Percentiles rank a stretch among this genome's conserved stretches.
Evolutionary conservation across 768 basidiomycete species (phyloP).

Genomic region (Mycena haematopus): DNA sequence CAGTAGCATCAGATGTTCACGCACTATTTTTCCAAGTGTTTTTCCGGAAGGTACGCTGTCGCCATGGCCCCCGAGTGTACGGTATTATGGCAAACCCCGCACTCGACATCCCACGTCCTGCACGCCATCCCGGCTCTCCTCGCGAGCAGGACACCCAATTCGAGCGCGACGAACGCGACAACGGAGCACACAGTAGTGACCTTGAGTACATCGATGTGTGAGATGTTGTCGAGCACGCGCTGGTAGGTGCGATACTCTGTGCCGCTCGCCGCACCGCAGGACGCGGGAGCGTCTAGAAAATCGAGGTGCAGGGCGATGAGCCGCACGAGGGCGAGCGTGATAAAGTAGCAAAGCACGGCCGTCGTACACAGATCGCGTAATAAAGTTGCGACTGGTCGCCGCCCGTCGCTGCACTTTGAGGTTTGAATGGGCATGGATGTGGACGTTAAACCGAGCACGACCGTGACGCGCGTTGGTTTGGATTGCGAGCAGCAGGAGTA

Average conservation of each 20-base stretch:
- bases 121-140: not conserved
- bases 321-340: slow-evolving; percentile 22
- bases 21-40: slow-evolving; percentile 13
- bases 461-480: not conserved
- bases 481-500: not conserved
- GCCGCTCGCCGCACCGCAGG: not conserved
- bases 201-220: slow-evolving; percentile 8
- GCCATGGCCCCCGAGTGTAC: not conserved
- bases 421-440: not conserved
- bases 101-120: slow-evolving; percentile 1
- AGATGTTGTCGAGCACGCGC: not conserved
- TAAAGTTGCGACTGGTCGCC: not conserved
- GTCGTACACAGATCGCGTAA: slow-evolving; percentile 16
- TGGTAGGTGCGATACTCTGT: not conserved
- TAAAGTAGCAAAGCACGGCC: slow-evolving; percentile 20
- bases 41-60: no score
- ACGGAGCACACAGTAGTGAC: slow-evolving; percentile 17
- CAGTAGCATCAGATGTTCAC: not conserved
- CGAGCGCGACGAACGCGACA: slow-evolving; percentile 7
- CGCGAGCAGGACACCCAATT: slow-evolving; percentile 8
- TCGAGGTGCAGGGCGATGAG: slow-evolving; percentile 10
- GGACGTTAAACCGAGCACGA: not conserved
- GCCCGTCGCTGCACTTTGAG: not conserved
- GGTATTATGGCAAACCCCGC: not conserved
- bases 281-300: not conserved